These are phyloP conservation scores for Dipteronia sinensis DNA, from an alignment of 345 rosid species.

Conservation along the genomic window DNA sequence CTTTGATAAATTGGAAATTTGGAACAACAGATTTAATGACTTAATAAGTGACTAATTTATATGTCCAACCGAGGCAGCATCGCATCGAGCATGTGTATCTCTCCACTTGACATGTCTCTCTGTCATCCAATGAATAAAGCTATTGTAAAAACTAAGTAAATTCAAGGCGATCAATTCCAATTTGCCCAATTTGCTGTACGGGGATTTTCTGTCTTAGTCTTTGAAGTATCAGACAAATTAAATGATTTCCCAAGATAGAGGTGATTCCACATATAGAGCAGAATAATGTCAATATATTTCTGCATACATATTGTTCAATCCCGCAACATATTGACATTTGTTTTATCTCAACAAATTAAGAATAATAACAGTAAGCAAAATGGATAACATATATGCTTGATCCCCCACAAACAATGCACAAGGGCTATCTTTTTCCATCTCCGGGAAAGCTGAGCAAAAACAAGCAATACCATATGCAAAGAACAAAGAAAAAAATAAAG, in stretches of 20 bases:
- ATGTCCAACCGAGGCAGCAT: too few species aligned
- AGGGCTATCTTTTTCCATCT: background rate
- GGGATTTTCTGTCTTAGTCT: too few species aligned
- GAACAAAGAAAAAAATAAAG: background rate
- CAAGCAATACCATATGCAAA: background rate
- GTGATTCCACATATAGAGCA: background rate
- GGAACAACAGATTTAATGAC: too few species aligned
- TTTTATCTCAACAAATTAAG: background rate
- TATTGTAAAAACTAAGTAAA: too few species aligned
- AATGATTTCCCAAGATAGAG: background rate
- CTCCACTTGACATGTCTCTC: too few species aligned
- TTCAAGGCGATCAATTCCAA: too few species aligned
- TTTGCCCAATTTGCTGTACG: too few species aligned
- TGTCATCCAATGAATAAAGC: too few species aligned
- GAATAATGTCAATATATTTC: background rate
- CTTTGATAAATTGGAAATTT: too few species aligned
- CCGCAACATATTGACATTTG: background rate
- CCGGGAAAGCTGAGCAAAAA: background rate
- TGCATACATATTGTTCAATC: background rate
- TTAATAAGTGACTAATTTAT: too few species aligned
- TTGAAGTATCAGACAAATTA: too few species aligned
- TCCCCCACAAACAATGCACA: background rate
- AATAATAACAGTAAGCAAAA: conserved; percentile 2
- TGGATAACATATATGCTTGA: background rate
- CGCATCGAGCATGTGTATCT: too few species aligned